Evolutionary conservation across 768 basidiomycete genomes (phyloP), one percentile per base, ranked within the genome.

Genomic region (Asterophora lycoperdoides): DNA sequence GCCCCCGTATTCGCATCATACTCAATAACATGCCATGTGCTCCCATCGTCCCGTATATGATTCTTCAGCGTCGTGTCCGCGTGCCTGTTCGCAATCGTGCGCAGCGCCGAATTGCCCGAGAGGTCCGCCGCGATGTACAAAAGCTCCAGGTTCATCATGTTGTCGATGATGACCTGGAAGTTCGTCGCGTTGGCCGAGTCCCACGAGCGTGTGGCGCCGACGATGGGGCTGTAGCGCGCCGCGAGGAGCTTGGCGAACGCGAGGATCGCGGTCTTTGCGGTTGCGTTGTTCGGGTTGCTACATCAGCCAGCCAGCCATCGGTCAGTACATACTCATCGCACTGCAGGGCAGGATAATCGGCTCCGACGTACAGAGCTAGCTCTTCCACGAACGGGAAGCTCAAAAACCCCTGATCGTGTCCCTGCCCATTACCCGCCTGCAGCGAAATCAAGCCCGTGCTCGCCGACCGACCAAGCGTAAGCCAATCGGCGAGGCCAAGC

Each of bases 81-180:
- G 56, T 87, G 85, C 7, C 69, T 70, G 26, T 73, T 76, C 5
- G 84, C 85, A 20, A 86, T 86, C 15, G 78, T 64, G 17, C 73
- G 68, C 13, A 85, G 64, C 0, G 79, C 84, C 5, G 70, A 56
- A 54, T 86, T 85, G 1, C 78, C 75, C 0, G 81, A 86, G 18
- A 86, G 64, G n/a, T 65, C 65, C 35, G 72, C 78, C 5, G 79
- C 78, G 5, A 72, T 72, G 59, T 81, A 81, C n/a, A 86, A 63
- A 13, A 84, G 69, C 63, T 86, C 83, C 15, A 88, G 74, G 56
- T 83, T 87, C 82, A 88, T 85, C 84, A 87, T 84, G 60, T 84
- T 86, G 67, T 87, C 84, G 39, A 86, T 85, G 61, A 87, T 85
- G 42, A 86, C 84, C 60, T 73, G 71, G 60, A 86, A 86, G 53